phyloP scores from a whole-genome alignment of 2,329 filamentous ascomycete genomes.

The Fusarium bactridioides region DNA sequence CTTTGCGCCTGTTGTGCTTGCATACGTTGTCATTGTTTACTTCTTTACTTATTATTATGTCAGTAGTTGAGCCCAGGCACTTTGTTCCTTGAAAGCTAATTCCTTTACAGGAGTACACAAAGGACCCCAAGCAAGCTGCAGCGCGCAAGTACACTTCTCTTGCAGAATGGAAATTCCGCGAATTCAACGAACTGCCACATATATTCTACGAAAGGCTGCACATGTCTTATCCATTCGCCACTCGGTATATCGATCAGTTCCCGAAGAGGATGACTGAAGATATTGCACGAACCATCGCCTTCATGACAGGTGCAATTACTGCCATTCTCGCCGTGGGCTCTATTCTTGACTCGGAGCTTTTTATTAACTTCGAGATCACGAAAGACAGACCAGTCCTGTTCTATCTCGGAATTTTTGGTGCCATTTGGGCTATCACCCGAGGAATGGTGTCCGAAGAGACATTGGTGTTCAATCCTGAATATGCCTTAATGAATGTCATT shows the following conservation, averaged over 20 bases:
- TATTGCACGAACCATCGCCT: slow-evolving; percentile 82
- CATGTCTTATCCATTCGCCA: slow-evolving; percentile 94
- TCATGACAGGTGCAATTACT: slow-evolving; percentile 85
- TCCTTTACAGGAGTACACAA: slow-evolving; percentile 80
- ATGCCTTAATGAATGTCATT: slow-evolving; percentile 86
- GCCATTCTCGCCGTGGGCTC: slow-evolving; percentile 86
- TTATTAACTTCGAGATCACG: slow-evolving; percentile 91
- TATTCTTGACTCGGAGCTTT: slow-evolving; percentile 88
- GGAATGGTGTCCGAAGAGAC: slow-evolving; percentile 89
- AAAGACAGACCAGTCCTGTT: slow-evolving; percentile 88
- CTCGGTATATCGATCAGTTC: slow-evolving; percentile 92
- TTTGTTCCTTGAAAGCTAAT: not conserved
- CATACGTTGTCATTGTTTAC: slow-evolving; percentile 86
- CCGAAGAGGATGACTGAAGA: slow-evolving; percentile 94
- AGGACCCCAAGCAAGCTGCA: slow-evolving; percentile 87
- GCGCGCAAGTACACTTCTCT: slow-evolving; percentile 86
- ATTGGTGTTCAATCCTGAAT: slow-evolving; percentile 89
- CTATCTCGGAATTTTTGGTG: slow-evolving; percentile 84
- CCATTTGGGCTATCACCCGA: slow-evolving; percentile 83
- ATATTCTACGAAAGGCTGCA: slow-evolving; percentile 89
- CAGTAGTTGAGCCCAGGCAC: slow-evolving; percentile 42
- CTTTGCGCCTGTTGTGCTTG: slow-evolving; percentile 85
- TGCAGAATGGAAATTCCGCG: slow-evolving; percentile 97
- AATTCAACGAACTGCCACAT: slow-evolving; percentile 96
- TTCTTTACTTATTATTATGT: slow-evolving; percentile 96